Evolutionary conservation across 495 filamentous ascomycete genomes (phyloP), one percentile per base, ranked within the genome.

Genomic region (Friedmanniomyces simplex): DNA sequence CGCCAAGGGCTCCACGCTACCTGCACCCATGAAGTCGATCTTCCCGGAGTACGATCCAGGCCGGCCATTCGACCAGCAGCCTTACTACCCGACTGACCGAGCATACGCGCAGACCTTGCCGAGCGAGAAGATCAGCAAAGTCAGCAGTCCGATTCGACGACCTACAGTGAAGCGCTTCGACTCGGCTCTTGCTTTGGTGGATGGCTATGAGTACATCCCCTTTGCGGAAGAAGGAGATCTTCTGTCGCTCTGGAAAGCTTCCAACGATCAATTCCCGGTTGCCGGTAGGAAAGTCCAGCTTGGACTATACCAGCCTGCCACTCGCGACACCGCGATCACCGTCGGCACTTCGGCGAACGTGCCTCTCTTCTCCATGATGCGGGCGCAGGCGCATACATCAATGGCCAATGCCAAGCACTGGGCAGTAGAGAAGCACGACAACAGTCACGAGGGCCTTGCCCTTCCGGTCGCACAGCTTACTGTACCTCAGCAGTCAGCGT

Each of bases 161-260:
- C 53, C 59, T 7, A 20, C 20, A 12, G 11, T 59, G 13, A 18
- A 52, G 20, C 51, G 57, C 13, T 49, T 56, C 25, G 61, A 63
- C 26, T 60, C 57, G 24, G 47, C 22, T 12, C 11, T 57, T 24
- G 52, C 51, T 11, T 32, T 63, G 20, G 55, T 50, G 12, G 50
- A 60, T 26, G 61, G 45, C n/a, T 63, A 63, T 26, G 57, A 63
- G 25, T 51, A 55, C 22, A 56, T 63, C n/a, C 57, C 61, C 6
- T 16, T 21, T 10, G 61, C 61, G 8, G 39, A 55, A 13, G 39
- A 5, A 21, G n/a, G 30, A 24, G 61, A 63, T 25, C 26, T 63
- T 1, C 46, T 36, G 1, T 41, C 56, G 2, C 26, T 63, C 2
- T 60, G 57, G 57, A 52, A 55, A 16, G 57, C 53, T n/a, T 51